phyloP scores from a whole-genome alignment of 2,329 filamentous ascomycete species.

The Penicillium sumatraense region DNA sequence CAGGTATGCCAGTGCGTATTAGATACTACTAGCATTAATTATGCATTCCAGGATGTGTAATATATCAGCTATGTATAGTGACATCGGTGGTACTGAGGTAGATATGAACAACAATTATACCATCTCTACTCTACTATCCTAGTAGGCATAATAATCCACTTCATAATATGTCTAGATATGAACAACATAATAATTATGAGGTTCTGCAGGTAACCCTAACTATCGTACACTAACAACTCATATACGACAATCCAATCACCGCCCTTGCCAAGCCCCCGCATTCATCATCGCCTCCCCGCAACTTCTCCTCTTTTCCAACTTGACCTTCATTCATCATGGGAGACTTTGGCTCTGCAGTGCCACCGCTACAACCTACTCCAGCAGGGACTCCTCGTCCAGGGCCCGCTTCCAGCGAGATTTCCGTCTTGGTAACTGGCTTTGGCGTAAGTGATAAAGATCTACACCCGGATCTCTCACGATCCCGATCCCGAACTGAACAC shows the following conservation, averaged over 20 bases:
- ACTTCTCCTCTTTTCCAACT: slow-evolving; percentile 6
- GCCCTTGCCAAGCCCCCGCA: slow-evolving; percentile 22
- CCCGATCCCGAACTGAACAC: slow-evolving; percentile 8
- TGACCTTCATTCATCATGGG: slow-evolving; percentile 33
- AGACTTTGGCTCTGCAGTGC: slow-evolving; percentile 33
- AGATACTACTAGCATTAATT: too few relatives aligned
- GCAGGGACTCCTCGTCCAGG: slow-evolving; percentile 18
- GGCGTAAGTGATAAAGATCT: slow-evolving; percentile 36
- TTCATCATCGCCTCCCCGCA: slow-evolving; percentile 12
- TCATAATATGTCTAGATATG: too few relatives aligned
- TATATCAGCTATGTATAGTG: too few relatives aligned
- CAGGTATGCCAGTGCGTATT: too few relatives aligned
- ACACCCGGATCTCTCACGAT: slow-evolving; percentile 8
- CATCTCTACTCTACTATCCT: neutral
- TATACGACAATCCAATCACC: neutral
- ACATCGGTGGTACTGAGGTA: too few relatives aligned
- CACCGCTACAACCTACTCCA: slow-evolving; percentile 16
- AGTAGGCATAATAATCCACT: neutral
- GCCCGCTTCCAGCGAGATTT: slow-evolving; percentile 32
- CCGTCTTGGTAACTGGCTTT: slow-evolving; percentile 43
- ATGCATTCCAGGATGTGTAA: too few relatives aligned
- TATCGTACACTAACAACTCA: too few relatives aligned
- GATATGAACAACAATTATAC: too few relatives aligned
- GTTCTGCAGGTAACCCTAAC: too few relatives aligned
- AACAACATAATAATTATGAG: too few relatives aligned